A percentile compares a stretch with the other conserved stretches of the same genome.
These are phyloP conservation scores for Thalassiosira exigua DNA, from an alignment of 352 stramenopile species.

Conservation along the genomic window DNA sequence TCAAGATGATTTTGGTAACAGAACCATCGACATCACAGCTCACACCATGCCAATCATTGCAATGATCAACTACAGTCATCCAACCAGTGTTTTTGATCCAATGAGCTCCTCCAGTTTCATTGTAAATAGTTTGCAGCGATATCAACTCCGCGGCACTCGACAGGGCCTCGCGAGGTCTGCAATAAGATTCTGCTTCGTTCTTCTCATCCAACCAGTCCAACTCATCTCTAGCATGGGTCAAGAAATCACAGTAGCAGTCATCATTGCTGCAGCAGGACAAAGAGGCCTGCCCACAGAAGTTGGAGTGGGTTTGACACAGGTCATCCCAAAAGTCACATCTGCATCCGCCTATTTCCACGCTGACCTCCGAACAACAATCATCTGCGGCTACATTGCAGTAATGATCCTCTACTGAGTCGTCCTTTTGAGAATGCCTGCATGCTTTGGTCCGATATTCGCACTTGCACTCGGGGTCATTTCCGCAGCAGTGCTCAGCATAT, in stretches of 20 bases:
- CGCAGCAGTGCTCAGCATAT: slow-evolving; percentile 1
- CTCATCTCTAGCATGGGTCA: slow-evolving; percentile 1
- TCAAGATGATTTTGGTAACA: not conserved
- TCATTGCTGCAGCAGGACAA: not conserved
- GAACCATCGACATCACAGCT: not conserved
- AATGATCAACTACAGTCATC: not conserved
- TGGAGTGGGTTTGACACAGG: not conserved
- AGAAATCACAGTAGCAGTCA: not conserved
- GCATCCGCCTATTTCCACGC: not conserved
- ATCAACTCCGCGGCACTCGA: not conserved
- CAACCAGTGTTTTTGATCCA: not conserved
- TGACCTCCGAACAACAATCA: not conserved
- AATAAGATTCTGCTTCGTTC: not conserved
- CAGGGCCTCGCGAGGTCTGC: not conserved
- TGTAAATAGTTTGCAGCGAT: slow-evolving; percentile 1
- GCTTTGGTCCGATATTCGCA: not conserved
- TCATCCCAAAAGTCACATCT: slow-evolving; percentile 2
- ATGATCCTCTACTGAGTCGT: not conserved
- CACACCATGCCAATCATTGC: slow-evolving; percentile 2
- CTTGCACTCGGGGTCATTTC: slow-evolving; percentile 6
- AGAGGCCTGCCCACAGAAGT: not conserved
- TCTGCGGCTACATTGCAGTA: not conserved
- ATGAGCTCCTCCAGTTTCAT: not conserved
- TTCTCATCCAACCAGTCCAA: not conserved
- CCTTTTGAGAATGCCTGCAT: not conserved